These are phyloP conservation scores for Allantophomopsis cytisporea DNA, from an alignment of 2,329 filamentous ascomycete genomes.

Conservation along the genomic window DNA sequence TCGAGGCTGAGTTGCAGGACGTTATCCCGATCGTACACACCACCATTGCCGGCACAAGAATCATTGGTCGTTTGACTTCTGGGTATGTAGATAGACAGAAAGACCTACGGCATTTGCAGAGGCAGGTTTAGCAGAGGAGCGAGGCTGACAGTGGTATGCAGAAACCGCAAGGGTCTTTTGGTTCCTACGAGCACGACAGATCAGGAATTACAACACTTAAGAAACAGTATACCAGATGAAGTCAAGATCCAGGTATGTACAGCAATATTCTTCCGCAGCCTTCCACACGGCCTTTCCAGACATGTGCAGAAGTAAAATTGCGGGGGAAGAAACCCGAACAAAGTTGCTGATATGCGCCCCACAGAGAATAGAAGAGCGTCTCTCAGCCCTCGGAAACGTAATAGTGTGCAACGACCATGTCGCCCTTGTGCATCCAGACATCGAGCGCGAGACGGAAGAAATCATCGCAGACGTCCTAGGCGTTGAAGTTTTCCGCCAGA, in stretches of 20 bases:
- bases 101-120: background rate
- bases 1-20: conserved; percentile 95
- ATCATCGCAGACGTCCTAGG: conserved; percentile 91
- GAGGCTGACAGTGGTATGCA: conserved; percentile 17
- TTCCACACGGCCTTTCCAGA: background rate
- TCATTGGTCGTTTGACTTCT: conserved; percentile 88
- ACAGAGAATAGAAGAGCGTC: conserved; percentile 86
- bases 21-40: conserved; percentile 94
- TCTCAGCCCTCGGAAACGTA: conserved; percentile 92
- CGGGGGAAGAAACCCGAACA: background rate
- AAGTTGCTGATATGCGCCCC: background rate
- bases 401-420: conserved; percentile 97
- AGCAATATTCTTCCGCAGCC: background rate
- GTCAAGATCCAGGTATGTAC: conserved; percentile 59
- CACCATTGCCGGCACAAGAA: conserved; percentile 91
- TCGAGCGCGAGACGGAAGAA: conserved; percentile 96
- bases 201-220: conserved; percentile 93
- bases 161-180: conserved; percentile 91
- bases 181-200: conserved; percentile 94
- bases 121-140: no score
- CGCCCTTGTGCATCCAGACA: conserved; percentile 86
- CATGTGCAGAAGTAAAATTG: background rate
- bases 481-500: conserved; percentile 86
- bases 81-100: conserved; percentile 39
- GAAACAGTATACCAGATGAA: conserved; percentile 82